phyloP scores from a whole-genome alignment of 768 basidiomycete genomes.

The Coprinopsis cinerea region DNA sequence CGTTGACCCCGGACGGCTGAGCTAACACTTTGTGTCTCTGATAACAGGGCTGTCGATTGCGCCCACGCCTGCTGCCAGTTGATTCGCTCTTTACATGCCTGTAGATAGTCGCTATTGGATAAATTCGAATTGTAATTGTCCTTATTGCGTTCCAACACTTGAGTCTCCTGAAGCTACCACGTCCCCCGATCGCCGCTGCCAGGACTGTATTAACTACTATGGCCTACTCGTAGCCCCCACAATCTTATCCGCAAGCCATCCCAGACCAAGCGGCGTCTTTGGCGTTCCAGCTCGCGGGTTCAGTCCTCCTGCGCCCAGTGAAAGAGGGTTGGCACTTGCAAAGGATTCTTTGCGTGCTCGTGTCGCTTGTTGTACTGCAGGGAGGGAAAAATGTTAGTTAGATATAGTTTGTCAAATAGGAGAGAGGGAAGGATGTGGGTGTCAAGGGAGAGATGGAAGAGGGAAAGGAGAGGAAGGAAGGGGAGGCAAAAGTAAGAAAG shows the following conservation, averaged over 20 bases:
- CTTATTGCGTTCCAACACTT: too few species aligned
- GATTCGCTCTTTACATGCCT: too few species aligned
- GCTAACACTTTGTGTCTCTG: too few species aligned
- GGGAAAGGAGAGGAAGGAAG: slow-evolving; percentile 10
- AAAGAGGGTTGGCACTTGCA: slow-evolving; percentile 75
- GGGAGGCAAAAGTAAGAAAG: too few species aligned
- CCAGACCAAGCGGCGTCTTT: slow-evolving; percentile 69
- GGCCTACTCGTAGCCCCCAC: too few species aligned
- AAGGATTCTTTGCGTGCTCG: slow-evolving; percentile 75
- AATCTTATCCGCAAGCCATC: slow-evolving; percentile 76
- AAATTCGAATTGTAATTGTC: too few species aligned
- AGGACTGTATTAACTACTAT: too few species aligned
- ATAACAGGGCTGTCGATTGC: neutral
- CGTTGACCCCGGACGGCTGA: neutral
- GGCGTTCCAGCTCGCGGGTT: slow-evolving; percentile 53
- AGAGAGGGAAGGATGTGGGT: neutral
- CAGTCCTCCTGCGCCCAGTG: slow-evolving; percentile 63
- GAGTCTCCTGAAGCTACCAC: too few species aligned
- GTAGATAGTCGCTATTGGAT: too few species aligned
- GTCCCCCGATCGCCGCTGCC: too few species aligned
- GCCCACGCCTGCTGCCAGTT: neutral
- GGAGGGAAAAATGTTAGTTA: slow-evolving; percentile 9
- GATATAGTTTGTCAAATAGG: neutral
- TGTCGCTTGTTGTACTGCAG: slow-evolving; percentile 60
- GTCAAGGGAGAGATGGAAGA: neutral